Conservation (phyloP, 2,329 filamentous ascomycete species). For the Chaetoscypha palmicola region DNA sequence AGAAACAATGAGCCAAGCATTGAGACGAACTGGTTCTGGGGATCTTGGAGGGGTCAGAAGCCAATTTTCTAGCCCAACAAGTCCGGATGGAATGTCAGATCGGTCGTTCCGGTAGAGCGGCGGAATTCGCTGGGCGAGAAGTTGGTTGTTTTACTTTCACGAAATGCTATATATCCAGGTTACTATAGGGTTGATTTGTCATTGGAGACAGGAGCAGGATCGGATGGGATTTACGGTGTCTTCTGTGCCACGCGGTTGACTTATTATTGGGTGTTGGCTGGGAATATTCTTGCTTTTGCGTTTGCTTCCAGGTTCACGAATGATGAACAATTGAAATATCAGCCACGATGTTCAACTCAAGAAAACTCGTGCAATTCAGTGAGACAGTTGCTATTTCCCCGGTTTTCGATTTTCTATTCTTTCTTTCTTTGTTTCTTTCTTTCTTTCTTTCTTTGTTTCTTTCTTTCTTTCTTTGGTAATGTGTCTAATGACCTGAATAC, state of each 20-base stretch:
- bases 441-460: no score
- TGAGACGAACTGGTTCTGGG: slow-evolving; percentile 76
- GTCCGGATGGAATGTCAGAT: slow-evolving; percentile 31
- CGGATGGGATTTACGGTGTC: slow-evolving; percentile 11
- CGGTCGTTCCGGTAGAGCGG: slow-evolving; percentile 21
- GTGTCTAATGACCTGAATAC: no score
- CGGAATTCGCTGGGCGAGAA: slow-evolving; percentile 2
- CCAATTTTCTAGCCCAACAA: slow-evolving; percentile 51
- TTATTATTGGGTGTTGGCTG: slow-evolving; percentile 10
- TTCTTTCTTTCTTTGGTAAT: no score
- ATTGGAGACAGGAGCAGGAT: slow-evolving; percentile 10
- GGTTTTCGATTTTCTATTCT: no score
- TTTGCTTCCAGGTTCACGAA: slow-evolving; percentile 4
- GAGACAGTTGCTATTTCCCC: no score
- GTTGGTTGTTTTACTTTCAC: slow-evolving; percentile 15
- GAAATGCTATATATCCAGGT: slow-evolving; percentile 24
- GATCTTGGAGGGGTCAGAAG: slow-evolving; percentile 59
- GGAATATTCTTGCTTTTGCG: slow-evolving; percentile 11
- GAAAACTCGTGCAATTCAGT: no score
- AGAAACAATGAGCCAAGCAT: slow-evolving; percentile 87
- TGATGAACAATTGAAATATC: not conserved
- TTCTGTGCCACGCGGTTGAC: slow-evolving; percentile 13
- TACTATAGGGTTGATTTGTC: slow-evolving; percentile 13
- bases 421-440: no score
- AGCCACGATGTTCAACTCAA: no score